Conservation (phyloP, 768 basidiomycete genomes). For the Auriscalpium vulgare region DNA sequence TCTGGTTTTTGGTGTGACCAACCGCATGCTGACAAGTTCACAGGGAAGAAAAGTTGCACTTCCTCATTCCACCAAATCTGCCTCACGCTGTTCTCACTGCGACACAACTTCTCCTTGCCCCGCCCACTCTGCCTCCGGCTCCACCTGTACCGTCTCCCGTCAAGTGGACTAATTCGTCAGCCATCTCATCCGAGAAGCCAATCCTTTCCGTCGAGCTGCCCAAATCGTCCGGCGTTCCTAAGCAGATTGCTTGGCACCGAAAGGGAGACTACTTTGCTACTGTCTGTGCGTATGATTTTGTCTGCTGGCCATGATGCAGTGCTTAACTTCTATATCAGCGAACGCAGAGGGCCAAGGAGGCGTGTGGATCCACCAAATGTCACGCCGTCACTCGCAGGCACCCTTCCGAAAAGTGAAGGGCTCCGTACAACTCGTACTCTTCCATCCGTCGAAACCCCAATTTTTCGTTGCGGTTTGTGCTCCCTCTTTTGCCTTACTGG, state of each 20-base stretch:
- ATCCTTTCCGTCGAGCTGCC: conserved; percentile 58
- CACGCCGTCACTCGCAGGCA: conserved; percentile 90
- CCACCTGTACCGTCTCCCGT: conserved; percentile 52
- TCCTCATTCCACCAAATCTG: conserved; percentile 75
- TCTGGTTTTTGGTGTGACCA: conserved; percentile 1
- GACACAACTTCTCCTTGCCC: conserved; percentile 57
- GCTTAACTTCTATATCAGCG: conserved; percentile 28
- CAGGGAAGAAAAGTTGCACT: conserved; percentile 77
- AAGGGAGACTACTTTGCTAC: conserved; percentile 94
- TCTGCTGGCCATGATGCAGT: no score
- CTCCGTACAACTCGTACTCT: conserved; percentile 79
- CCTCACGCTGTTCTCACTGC: conserved; percentile 46
- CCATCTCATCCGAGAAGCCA: conserved; percentile 41
- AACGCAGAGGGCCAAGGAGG: conserved; percentile 65
- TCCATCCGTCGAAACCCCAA: conserved; percentile 91
- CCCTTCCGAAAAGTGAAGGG: conserved; percentile 97
- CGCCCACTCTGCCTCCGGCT: conserved; percentile 51
- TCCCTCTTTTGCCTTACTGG: background rate
- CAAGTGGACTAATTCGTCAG: conserved; percentile 56
- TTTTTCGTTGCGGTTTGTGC: conserved; percentile 92
- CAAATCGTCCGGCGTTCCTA: conserved; percentile 58
- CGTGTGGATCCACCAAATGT: conserved; percentile 94
- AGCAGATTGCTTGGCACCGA: conserved; percentile 86
- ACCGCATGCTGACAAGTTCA: conserved; percentile 1
- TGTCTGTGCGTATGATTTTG: conserved; percentile 60